phyloP scores from a whole-genome alignment of 2,329 filamentous ascomycete genomes.

The Zymoseptoria pseudotritici region DNA sequence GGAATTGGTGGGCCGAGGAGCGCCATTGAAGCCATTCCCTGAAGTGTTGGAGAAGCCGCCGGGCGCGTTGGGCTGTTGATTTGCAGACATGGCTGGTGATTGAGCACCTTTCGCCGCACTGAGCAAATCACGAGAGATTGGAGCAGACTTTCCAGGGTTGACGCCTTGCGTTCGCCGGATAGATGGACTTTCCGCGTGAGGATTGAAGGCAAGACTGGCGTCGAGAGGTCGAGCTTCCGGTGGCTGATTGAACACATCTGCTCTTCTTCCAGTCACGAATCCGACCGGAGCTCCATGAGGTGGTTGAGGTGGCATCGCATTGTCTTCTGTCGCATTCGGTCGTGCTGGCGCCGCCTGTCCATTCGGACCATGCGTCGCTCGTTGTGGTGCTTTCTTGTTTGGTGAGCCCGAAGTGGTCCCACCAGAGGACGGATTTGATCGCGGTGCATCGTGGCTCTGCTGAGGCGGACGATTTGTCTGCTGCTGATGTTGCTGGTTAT shows the following conservation, averaged over 20 bases:
- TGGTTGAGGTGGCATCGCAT: conserved; percentile 15
- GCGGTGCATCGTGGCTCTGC: conserved; percentile 15
- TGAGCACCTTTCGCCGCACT: conserved; percentile 4
- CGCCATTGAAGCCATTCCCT: conserved; percentile 11
- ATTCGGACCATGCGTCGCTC: conserved; percentile 6
- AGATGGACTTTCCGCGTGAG: conserved; percentile 55
- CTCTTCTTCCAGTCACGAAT: conserved; percentile 41
- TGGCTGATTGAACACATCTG: conserved; percentile 33
- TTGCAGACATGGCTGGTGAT: background rate
- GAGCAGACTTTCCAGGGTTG: conserved; percentile 70
- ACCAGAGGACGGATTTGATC: conserved; percentile 27
- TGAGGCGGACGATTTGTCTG: conserved; percentile 6
- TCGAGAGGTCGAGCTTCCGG: conserved; percentile 27
- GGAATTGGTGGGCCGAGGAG: conserved; percentile 19
- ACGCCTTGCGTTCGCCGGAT: conserved; percentile 84
- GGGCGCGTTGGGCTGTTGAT: conserved; percentile 1
- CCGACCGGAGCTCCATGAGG: conserved; percentile 33
- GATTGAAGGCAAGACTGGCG: conserved; percentile 37
- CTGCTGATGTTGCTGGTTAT: conserved; percentile 15
- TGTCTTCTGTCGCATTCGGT: conserved; percentile 6
- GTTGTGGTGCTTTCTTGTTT: conserved; percentile 22
- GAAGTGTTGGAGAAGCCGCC: conserved; percentile 7
- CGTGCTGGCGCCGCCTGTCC: conserved; percentile 6
- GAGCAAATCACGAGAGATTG: conserved; percentile 48
- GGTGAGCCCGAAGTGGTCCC: conserved; percentile 21